Base-by-base conservation (phyloP, 495 filamentous ascomycete species). In the Astrothelium macrocarpum region DNA sequence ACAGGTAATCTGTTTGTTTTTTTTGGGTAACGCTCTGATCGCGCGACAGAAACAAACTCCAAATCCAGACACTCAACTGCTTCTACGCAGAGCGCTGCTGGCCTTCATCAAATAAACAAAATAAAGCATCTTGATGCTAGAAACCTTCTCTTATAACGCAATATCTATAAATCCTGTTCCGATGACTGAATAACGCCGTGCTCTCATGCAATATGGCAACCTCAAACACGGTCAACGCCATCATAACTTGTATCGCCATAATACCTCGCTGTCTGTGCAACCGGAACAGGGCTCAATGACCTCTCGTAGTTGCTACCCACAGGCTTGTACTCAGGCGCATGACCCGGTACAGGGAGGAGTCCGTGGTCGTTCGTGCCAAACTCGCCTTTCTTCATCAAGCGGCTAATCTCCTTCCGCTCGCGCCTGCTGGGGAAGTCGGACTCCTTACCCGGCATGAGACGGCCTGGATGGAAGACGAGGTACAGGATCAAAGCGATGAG, bases 401-500 rank as follows among this genome's bases (percentile, higher is more conserved):
- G 49, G 25, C 49, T 65, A 53, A 64, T 26, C 10, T 46, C 43
- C 31, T 66, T 66, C 0, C 65, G 65, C 61, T 66, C 58, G 20
- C 62, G 62, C 10, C 65, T 43, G n/a, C 32, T 59, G 9, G 65
- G 65, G 53, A 63, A 32, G 34, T 67, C 63, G 28, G 43, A 20
- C 26, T 62, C 65, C 58, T 60, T 34, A 32, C 65, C 65, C 4
- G 59, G 58, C 62, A 67, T 64, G 2, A 65, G n/a, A 3, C 26
- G 25, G 4, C 62, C 65, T 7, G 65, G 65, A 42, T 67, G 65
- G 25, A 61, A 59, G 39, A 64, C 26, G 39, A 64, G 59, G 59
- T 60, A 66, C n/a, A 68, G n/a, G 9, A 66, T 59, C 0, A 68
- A 29, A 7, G 64, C 66, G 20, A 65, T 16, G 32, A 62, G 53